Evolutionary conservation across 352 stramenopile species (phyloP).

Genomic region (Phytophthora litchii): DNA sequence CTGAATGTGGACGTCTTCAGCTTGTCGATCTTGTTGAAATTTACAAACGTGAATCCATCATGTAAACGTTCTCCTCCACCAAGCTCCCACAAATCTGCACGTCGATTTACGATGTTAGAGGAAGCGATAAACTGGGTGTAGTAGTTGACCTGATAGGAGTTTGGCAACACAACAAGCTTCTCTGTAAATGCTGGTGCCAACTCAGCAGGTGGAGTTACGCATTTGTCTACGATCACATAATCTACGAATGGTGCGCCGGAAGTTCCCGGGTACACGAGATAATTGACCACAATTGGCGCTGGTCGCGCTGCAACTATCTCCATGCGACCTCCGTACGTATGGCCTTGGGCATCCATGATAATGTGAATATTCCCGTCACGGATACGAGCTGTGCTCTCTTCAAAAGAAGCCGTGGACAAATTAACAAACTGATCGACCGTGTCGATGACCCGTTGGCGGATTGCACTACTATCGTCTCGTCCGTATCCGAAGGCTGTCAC

Average conservation of each 20-base stretch:
- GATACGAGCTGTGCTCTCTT: constrained; percentile 47
- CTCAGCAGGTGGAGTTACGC: constrained; percentile 53
- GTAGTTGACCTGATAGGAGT: constrained; percentile 86
- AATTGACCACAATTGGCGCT: constrained; percentile 79
- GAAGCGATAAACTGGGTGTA: constrained; percentile 36
- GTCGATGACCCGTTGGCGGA: constrained; percentile 37
- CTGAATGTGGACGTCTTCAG: constrained; percentile 67
- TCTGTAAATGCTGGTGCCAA: constrained; percentile 59
- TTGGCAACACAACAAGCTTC: constrained; percentile 73
- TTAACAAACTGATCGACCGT: constrained; percentile 64
- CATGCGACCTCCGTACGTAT: constrained; percentile 60
- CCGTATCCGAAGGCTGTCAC: constrained; percentile 66
- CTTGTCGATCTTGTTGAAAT: constrained; percentile 93
- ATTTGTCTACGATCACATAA: constrained; percentile 71
- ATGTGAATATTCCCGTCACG: constrained; percentile 53
- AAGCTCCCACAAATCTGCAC: constrained; percentile 33
- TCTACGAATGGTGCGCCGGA: constrained; percentile 78
- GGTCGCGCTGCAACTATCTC: constrained; percentile 57
- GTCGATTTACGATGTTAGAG: constrained; percentile 9
- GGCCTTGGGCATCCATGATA: constrained; percentile 83
- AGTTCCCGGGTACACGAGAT: constrained; percentile 84
- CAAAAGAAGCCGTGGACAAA: constrained; percentile 42
- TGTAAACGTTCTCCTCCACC: not conserved
- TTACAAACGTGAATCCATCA: constrained; percentile 65
- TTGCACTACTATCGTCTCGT: constrained; percentile 60